A percentile compares a stretch with the other conserved stretches of the same genome.
Conservation (phyloP, 257 asterid species). For the Vinca minor region DNA sequence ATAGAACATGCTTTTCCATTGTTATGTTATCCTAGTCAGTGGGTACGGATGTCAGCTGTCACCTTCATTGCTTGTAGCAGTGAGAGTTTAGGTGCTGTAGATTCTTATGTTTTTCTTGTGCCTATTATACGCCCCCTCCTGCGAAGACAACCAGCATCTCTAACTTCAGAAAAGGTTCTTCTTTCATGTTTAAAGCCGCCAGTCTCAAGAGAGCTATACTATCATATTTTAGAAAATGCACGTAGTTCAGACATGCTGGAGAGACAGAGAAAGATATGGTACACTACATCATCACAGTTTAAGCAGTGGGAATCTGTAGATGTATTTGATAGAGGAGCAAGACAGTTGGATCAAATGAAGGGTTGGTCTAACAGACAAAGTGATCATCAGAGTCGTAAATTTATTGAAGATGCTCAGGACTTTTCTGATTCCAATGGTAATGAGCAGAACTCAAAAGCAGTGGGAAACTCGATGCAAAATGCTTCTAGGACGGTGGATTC, state of each 20-base stretch:
- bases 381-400: slow-evolving; percentile 36
- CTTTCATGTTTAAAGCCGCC: slow-evolving; percentile 82
- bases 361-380: slow-evolving; percentile 54
- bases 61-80: slow-evolving; percentile 84
- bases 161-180: slow-evolving; percentile 79
- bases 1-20: slow-evolving; percentile 84
- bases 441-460: slow-evolving; percentile 43
- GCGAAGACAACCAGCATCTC: slow-evolving; percentile 89
- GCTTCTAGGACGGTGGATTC: slow-evolving; percentile 38
- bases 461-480: slow-evolving; percentile 46
- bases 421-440: slow-evolving; percentile 34
- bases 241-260: slow-evolving; percentile 94
- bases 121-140: slow-evolving; percentile 84
- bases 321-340: slow-evolving; percentile 58
- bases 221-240: slow-evolving; percentile 67
- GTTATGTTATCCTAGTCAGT: slow-evolving; percentile 85
- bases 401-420: slow-evolving; percentile 26
- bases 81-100: slow-evolving; percentile 91
- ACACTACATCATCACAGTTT: slow-evolving; percentile 63
- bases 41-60: slow-evolving; percentile 84
- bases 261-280: slow-evolving; percentile 97
- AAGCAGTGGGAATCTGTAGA: slow-evolving; percentile 64
- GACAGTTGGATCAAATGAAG: slow-evolving; percentile 63
- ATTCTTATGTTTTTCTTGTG: slow-evolving; percentile 91
- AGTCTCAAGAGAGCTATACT: slow-evolving; percentile 66